Evolutionary conservation across 2,329 filamentous ascomycete genomes (phyloP).

Genomic region (Metarhizium guizhouense): DNA sequence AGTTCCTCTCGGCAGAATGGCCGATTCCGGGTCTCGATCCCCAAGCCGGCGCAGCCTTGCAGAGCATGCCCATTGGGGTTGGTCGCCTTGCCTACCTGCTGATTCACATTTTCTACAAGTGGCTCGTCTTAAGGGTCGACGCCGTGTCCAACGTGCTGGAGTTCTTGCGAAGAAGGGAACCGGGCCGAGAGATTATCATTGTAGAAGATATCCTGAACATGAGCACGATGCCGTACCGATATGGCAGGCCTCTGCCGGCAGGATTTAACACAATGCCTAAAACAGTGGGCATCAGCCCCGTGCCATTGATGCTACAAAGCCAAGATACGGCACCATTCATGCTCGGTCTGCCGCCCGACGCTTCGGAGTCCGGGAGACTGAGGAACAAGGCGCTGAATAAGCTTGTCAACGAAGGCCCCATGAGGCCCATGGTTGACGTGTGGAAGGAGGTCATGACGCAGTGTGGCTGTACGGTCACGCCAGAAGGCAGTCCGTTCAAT

Average conservation of each 20-base stretch:
- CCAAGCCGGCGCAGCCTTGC: not conserved
- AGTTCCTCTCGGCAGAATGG: slow-evolving; percentile 15
- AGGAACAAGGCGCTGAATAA: slow-evolving; percentile 14
- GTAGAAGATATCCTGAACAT: slow-evolving; percentile 21
- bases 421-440: slow-evolving; percentile 6
- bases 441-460: slow-evolving; percentile 1
- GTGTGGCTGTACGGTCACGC: slow-evolving; percentile 3
- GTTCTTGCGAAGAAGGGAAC: slow-evolving; percentile 15
- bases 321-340: slow-evolving; percentile 22
- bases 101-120: slow-evolving; percentile 7
- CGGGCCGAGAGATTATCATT: slow-evolving; percentile 21
- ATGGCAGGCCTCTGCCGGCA: slow-evolving; percentile 15
- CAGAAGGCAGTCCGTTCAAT: slow-evolving; percentile 1
- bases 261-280: slow-evolving; percentile 15
- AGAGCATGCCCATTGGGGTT: slow-evolving; percentile 8
- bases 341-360: slow-evolving; percentile 20
- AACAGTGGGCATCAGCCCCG: slow-evolving; percentile 23
- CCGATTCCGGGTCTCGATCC: not conserved
- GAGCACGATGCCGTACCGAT: slow-evolving; percentile 19
- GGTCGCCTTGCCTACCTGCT: slow-evolving; percentile 6
- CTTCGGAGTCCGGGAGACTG: slow-evolving; percentile 17
- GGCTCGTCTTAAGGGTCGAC: not conserved
- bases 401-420: slow-evolving; percentile 7
- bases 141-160: slow-evolving; percentile 10
- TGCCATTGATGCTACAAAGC: slow-evolving; percentile 20